phyloP scores from a whole-genome alignment of 352 stramenopile species.

The Phytophthora sp. region DNA sequence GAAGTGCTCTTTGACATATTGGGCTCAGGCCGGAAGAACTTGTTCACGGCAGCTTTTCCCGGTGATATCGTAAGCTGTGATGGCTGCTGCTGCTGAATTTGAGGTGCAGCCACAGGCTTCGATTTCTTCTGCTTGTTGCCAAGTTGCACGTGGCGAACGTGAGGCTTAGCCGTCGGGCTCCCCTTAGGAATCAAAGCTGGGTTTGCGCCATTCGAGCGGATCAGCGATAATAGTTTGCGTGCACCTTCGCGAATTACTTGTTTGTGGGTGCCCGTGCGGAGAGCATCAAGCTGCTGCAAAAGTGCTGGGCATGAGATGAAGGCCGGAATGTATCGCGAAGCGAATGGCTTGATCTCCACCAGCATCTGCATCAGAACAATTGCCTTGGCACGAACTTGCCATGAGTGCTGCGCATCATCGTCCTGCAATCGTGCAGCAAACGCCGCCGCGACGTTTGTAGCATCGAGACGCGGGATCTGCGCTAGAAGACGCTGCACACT shows the following conservation, averaged over 20 bases:
- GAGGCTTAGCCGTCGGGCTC: conserved; percentile 25
- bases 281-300: conserved; percentile 37
- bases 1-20: conserved; percentile 27
- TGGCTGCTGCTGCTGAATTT: conserved; percentile 8
- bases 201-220: conserved; percentile 55
- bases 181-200: conserved; percentile 42
- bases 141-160: conserved; percentile 32
- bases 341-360: conserved; percentile 51
- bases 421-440: conserved; percentile 50
- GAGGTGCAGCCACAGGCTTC: not conserved
- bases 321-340: conserved; percentile 33
- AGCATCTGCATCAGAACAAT: conserved; percentile 63
- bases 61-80: conserved; percentile 6
- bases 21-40: conserved; percentile 20
- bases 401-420: conserved; percentile 21
- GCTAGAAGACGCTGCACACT: conserved; percentile 51
- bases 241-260: conserved; percentile 53
- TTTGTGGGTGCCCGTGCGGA: conserved; percentile 45
- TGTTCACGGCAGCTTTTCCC: conserved; percentile 22
- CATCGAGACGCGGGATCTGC: conserved; percentile 46
- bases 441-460: conserved; percentile 32
- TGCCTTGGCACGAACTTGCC: conserved; percentile 61
- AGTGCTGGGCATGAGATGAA: conserved; percentile 35
- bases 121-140: conserved; percentile 23
- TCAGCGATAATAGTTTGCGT: conserved; percentile 60